Base-by-base conservation (phyloP, 352 stramenopile species). In the Globisporangium okanoganense region DNA sequence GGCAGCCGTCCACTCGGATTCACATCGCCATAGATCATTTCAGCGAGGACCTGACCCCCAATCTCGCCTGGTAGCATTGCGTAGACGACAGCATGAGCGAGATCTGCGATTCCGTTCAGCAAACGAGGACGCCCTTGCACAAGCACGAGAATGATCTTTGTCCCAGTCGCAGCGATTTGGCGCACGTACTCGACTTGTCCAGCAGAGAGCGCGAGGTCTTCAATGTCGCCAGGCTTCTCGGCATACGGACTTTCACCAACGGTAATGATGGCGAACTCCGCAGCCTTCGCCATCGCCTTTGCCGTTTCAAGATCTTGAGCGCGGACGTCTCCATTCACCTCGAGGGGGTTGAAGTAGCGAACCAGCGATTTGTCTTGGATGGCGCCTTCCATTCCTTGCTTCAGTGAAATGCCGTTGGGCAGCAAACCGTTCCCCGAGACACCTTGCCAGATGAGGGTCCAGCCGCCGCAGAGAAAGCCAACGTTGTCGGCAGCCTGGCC, bases 371-470 rank as follows among this genome's bases (percentile, higher is more conserved):
- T 48, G 29, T 40, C 41, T n/a, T 68, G 64, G 8, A 56, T 48
- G 18, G 85, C 41, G n/a, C 76, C 67, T 40, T 71, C 59, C 9
- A 93, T 78, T 0, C 76, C 82, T 22, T 84, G 62, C 48, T 76
- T 82, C 27, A 94, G 60, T 7, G 82, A 84, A n/a, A 85, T 61
- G 2, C 82, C 82, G 36, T 92, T 81, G 2, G 76, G 82, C 62
- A 83, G 79, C 62, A 87, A 64, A 4, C 40, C 65, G 53, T 88
- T 90, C 0, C 82, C 80, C 5, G 82, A 82, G 16, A 85, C 74
- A 3, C 87, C 90, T 72, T 96, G 89, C 90, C 90, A 97, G 36
- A 88, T 75, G 47, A 94, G 71, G 2, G 86, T 85, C 90, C 90
- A 97, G 2, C 86, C 86, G 35, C 86, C 84, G 31, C 84, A 94